Conservation (phyloP, 2,329 filamentous ascomycete species). For the Curvularia verruculosa region DNA sequence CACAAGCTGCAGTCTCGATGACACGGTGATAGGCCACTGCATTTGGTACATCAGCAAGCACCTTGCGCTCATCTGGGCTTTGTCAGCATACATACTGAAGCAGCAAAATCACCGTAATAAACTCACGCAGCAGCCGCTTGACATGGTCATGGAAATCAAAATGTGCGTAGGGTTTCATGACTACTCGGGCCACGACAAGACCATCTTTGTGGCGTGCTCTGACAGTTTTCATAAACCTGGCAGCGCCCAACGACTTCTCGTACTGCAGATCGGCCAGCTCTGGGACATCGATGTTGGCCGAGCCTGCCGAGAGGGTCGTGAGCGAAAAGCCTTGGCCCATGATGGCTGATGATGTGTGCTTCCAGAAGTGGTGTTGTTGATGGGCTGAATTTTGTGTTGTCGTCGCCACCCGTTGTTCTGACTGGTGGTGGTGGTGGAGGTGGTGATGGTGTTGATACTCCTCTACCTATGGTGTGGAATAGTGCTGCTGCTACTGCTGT, state of each 20-base stretch:
- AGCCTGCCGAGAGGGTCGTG: slow-evolving; percentile 86
- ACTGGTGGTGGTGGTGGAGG: background rate
- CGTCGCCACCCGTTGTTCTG: background rate
- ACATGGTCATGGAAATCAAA: slow-evolving; percentile 83
- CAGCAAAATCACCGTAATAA: background rate
- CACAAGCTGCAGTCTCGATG: slow-evolving; percentile 88
- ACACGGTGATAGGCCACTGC: slow-evolving; percentile 88
- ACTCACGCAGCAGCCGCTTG: slow-evolving; percentile 74
- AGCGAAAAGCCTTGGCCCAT: slow-evolving; percentile 99
- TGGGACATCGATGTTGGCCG: slow-evolving; percentile 90
- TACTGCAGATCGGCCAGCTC: slow-evolving; percentile 90
- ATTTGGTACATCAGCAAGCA: slow-evolving; percentile 84
- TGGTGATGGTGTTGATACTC: background rate
- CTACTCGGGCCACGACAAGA: slow-evolving; percentile 89
- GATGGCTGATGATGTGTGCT: slow-evolving; percentile 31
- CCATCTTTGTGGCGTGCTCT: slow-evolving; percentile 89
- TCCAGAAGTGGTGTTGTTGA: slow-evolving; percentile 3
- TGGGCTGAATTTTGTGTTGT: background rate
- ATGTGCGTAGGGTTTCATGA: slow-evolving; percentile 87
- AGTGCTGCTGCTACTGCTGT: background rate
- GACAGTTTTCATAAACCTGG: slow-evolving; percentile 96
- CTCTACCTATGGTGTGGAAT: background rate
- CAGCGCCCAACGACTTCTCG: slow-evolving; percentile 89
- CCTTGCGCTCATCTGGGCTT: slow-evolving; percentile 73
- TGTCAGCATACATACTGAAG: background rate